Evolutionary conservation across 257 asterid species (phyloP).

Genomic region (Rehmannia glutinosa): DNA sequence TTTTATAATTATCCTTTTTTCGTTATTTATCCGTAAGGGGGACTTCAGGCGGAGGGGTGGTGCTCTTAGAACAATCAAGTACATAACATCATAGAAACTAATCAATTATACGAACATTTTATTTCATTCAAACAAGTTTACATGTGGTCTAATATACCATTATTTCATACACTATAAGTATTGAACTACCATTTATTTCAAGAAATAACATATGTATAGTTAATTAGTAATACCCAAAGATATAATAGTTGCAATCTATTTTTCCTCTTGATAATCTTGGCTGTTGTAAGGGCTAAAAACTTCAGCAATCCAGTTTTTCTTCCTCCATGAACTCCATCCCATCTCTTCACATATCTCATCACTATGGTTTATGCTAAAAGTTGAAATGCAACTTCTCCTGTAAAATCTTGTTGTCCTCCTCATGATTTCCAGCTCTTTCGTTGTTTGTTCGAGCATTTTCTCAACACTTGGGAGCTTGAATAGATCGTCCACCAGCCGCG

Average conservation of each 20-base stretch:
- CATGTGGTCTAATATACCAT: too few species aligned
- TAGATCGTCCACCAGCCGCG: constrained; percentile 42
- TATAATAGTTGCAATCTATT: neutral
- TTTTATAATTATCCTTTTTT: too few species aligned
- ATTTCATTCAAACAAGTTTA: too few species aligned
- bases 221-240: neutral
- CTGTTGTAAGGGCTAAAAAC: constrained; percentile 83
- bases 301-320: constrained; percentile 69
- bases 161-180: too few species aligned
- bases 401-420: constrained; percentile 66
- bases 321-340: constrained; percentile 93
- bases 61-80: too few species aligned
- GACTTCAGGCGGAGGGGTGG: too few species aligned
- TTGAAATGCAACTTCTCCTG: constrained; percentile 83
- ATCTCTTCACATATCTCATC: constrained; percentile 86
- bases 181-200: too few species aligned
- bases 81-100: too few species aligned
- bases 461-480: constrained; percentile 67
- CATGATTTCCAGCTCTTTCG: constrained; percentile 70
- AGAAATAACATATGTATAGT: too few species aligned
- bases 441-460: constrained; percentile 58
- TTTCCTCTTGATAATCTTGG: constrained; percentile 57
- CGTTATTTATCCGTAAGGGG: too few species aligned
- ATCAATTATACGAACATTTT: too few species aligned
- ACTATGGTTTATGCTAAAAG: constrained; percentile 78